Conservation (phyloP, 2,329 filamentous ascomycete species). For the Colletotrichum sublineola region DNA sequence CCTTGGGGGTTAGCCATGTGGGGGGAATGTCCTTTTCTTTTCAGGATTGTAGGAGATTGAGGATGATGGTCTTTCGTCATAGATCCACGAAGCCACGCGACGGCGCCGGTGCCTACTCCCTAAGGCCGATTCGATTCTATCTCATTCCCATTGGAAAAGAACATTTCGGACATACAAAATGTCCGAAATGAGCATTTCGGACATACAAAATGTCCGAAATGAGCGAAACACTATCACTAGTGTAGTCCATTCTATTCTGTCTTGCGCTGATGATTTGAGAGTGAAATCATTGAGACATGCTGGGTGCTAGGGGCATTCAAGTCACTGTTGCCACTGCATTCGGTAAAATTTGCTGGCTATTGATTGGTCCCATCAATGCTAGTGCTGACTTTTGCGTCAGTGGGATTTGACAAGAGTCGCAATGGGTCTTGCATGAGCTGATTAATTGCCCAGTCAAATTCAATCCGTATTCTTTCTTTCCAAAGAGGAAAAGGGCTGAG, state of each 20-base stretch:
- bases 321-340: background rate
- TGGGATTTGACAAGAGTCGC: background rate
- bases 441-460: too few relatives aligned
- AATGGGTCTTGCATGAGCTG: too few relatives aligned
- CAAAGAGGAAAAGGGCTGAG: too few relatives aligned
- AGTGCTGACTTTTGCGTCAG: background rate
- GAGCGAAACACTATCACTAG: slow-evolving; percentile 13
- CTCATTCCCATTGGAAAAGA: background rate
- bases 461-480: too few relatives aligned
- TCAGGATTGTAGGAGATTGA: slow-evolving; percentile 9
- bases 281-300: too few relatives aligned
- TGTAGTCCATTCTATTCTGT: slow-evolving; percentile 1
- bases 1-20: slow-evolving; percentile 13
- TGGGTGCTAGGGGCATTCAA: background rate
- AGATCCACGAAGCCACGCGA: slow-evolving; percentile 29
- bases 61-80: slow-evolving; percentile 36
- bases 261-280: slow-evolving; percentile 3
- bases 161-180: slow-evolving; percentile 30
- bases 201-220: slow-evolving; percentile 37
- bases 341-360: background rate
- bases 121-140: slow-evolving; percentile 14
- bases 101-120: slow-evolving; percentile 15
- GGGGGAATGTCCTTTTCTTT: background rate
- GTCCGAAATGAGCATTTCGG: slow-evolving; percentile 35
- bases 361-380: background rate